Evolutionary conservation across 352 stramenopile species (phyloP).

Genomic region (Thalassiosira mediterranea): DNA sequence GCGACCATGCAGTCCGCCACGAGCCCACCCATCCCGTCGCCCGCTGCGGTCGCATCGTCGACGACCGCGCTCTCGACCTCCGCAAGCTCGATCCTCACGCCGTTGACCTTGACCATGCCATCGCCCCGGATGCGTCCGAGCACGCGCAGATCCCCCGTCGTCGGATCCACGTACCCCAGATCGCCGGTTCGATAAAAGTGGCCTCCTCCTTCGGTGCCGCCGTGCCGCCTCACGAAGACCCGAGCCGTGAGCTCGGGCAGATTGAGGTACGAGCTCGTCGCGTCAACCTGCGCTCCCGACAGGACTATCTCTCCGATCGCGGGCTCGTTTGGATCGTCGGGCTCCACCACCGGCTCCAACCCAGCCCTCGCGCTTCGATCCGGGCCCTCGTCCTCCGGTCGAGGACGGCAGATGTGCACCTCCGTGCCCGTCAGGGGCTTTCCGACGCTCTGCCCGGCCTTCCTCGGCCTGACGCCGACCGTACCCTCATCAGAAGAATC

Average conservation of each 20-base stretch:
- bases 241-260: slow-evolving; percentile 45
- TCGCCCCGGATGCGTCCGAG: slow-evolving; percentile 76
- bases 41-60: slow-evolving; percentile 37
- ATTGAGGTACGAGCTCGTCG: slow-evolving; percentile 69
- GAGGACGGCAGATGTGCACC: slow-evolving; percentile 60
- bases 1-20: slow-evolving; percentile 51
- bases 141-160: slow-evolving; percentile 52
- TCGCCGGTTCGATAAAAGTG: slow-evolving; percentile 79
- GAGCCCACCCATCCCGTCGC: slow-evolving; percentile 23
- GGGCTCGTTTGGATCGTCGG: slow-evolving; percentile 17
- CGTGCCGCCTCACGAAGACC: slow-evolving; percentile 56
- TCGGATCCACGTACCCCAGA: slow-evolving; percentile 62
- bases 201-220: background rate
- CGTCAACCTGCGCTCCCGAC: slow-evolving; percentile 70
- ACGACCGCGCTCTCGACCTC: slow-evolving; percentile 76
- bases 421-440: slow-evolving; percentile 55
- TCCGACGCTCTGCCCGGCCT: slow-evolving; percentile 60
- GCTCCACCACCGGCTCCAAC: slow-evolving; percentile 9
- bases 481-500: background rate
- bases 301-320: slow-evolving; percentile 73
- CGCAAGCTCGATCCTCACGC: slow-evolving; percentile 73
- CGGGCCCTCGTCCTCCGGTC: slow-evolving; percentile 23
- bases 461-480: background rate
- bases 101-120: slow-evolving; percentile 82
- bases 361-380: background rate